Evolutionary conservation across 177 flowering plant species (phyloP).

Genomic region (Vitis hybrid): DNA sequence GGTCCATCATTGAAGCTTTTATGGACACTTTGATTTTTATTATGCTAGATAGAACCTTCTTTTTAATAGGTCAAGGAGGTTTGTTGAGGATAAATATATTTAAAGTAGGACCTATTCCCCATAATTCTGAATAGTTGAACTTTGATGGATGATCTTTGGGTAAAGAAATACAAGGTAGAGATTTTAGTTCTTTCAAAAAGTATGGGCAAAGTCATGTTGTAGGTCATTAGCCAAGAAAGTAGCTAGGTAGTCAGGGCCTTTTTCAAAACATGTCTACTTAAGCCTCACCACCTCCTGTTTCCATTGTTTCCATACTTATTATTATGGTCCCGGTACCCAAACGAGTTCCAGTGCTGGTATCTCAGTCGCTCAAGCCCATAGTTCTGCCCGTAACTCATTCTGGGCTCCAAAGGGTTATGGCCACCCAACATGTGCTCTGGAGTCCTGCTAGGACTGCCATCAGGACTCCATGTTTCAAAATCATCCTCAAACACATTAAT

Average conservation of each 20-base stretch:
- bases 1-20: no score
- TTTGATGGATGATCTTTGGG: no score
- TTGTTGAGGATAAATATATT: no score
- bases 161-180: no score
- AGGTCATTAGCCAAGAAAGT: neutral
- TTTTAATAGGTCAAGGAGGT: no score
- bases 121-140: no score
- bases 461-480: slow-evolving; percentile 66
- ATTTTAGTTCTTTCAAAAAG: no score
- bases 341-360: slow-evolving; percentile 11
- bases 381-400: slow-evolving; percentile 14
- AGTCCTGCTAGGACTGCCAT: slow-evolving; percentile 42
- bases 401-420: slow-evolving; percentile 13
- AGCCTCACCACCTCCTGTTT: slow-evolving; percentile 18
- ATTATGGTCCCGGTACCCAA: slow-evolving; percentile 24
- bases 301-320: slow-evolving; percentile 12
- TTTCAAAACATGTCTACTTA: no score
- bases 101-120: no score
- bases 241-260: neutral
- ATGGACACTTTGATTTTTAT: no score
- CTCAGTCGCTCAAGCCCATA: slow-evolving; percentile 26
- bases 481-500: slow-evolving; percentile 30
- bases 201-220: no score
- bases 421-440: slow-evolving; percentile 21
- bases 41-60: no score